Evolutionary conservation across 768 basidiomycete genomes (phyloP).

Genomic region (Boletus eberwhitei): DNA sequence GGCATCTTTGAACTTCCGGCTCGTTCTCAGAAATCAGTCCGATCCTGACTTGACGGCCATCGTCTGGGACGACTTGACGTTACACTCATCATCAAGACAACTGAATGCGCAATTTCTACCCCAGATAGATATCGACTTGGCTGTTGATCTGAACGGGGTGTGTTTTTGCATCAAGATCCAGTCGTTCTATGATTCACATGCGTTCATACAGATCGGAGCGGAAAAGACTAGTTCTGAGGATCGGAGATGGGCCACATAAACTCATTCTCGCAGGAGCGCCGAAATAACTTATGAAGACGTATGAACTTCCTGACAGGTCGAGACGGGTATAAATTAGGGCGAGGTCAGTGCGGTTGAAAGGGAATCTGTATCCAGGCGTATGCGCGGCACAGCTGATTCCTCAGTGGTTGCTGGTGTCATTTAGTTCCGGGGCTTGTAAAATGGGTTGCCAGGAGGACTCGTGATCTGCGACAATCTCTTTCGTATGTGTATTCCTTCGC

Average conservation of each 20-base stretch:
- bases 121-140: not conserved
- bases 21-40: slow-evolving; percentile 2
- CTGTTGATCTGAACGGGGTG: not conserved
- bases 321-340: not conserved
- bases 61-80: slow-evolving; percentile 1
- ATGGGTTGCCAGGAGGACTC: not conserved
- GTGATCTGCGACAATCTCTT: not conserved
- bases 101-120: not conserved
- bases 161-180: not conserved
- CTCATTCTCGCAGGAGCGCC: not conserved
- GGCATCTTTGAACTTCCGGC: slow-evolving; percentile 15
- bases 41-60: not conserved
- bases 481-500: not conserved
- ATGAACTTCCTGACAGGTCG: not conserved
- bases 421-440: not conserved
- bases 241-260: not conserved
- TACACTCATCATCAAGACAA: not conserved
- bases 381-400: not conserved
- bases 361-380: not conserved
- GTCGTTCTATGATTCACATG: not conserved
- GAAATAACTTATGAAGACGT: not conserved
- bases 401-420: not conserved
- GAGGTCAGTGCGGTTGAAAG: not conserved
- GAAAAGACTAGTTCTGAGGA: not conserved
- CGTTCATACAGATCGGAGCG: not conserved